Percentiles rank a stretch among this genome's conserved stretches.
Conservation (phyloP, 2,329 filamentous ascomycete species). For the Chrysoporthe austroafricana region DNA sequence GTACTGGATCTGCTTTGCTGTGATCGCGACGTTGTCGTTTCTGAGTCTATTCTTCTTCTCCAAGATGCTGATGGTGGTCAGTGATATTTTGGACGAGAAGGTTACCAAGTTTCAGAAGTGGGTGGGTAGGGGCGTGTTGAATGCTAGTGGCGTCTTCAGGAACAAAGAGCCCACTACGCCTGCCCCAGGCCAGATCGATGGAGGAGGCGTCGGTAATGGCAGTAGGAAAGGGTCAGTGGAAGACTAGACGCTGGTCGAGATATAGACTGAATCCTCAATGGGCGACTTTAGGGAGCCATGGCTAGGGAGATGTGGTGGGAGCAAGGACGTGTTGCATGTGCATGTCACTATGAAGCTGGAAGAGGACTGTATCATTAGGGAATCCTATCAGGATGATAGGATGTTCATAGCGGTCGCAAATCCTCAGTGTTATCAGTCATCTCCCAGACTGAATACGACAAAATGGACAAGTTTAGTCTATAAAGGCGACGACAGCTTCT, state of each 20-base stretch:
- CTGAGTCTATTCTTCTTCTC: constrained; percentile 60
- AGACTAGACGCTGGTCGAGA: not conserved
- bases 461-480: not conserved
- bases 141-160: not conserved
- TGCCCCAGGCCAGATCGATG: not conserved
- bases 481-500: not conserved
- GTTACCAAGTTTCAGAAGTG: constrained; percentile 18
- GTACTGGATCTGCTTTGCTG: constrained; percentile 71
- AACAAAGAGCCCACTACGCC: constrained; percentile 2
- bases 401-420: not conserved
- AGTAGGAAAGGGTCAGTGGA: not conserved
- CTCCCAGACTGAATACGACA: too few species aligned
- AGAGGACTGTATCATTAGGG: not conserved
- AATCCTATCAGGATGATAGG: not conserved
- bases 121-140: constrained; percentile 17
- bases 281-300: not conserved
- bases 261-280: not conserved
- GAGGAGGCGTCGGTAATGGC: not conserved
- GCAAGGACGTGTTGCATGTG: not conserved
- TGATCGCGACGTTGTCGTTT: constrained; percentile 64
- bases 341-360: not conserved
- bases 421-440: too few species aligned
- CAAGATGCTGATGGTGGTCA: constrained; percentile 49
- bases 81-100: constrained; percentile 47
- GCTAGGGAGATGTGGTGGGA: not conserved